phyloP scores from a whole-genome alignment of 495 filamentous ascomycete species.

The Cairneyella variabilis region DNA sequence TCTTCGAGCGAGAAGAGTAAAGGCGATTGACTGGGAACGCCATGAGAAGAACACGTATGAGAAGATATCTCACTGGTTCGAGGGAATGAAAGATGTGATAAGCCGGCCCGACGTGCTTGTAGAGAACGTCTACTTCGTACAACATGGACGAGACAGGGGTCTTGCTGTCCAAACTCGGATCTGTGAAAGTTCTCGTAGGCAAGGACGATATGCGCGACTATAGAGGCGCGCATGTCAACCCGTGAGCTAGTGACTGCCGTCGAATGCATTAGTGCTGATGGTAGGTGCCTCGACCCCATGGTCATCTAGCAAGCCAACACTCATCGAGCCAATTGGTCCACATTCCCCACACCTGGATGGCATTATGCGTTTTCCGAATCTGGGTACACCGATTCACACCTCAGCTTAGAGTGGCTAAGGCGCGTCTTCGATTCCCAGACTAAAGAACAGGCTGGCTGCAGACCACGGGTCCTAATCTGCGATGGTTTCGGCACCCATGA shows the following conservation, averaged over 20 bases:
- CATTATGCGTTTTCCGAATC: slow-evolving; percentile 13
- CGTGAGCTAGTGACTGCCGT: too few relatives aligned
- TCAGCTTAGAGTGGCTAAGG: slow-evolving; percentile 36
- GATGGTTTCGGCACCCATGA: slow-evolving; percentile 27
- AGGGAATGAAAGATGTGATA: slow-evolving; percentile 25
- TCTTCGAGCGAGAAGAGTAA: slow-evolving; percentile 27
- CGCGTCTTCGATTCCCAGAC: slow-evolving; percentile 33
- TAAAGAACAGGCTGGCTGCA: slow-evolving; percentile 22
- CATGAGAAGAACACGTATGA: slow-evolving; percentile 18
- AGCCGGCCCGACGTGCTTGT: not conserved
- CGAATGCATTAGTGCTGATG: too few relatives aligned
- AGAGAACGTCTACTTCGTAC: not conserved
- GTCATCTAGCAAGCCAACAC: too few relatives aligned
- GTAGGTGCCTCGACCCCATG: too few relatives aligned
- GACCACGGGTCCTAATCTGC: slow-evolving; percentile 9
- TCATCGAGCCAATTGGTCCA: too few relatives aligned
- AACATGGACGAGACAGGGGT: not conserved
- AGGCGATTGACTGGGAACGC: slow-evolving; percentile 25
- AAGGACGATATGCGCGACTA: too few relatives aligned
- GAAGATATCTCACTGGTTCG: slow-evolving; percentile 33
- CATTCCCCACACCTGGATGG: slow-evolving; percentile 31
- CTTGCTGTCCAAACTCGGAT: not conserved
- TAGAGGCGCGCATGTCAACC: too few relatives aligned
- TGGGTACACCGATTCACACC: slow-evolving; percentile 29
- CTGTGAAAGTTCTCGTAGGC: not conserved